Conservation (phyloP, 225 moss, liverwort and hornwort genomes). For the Lunularia cruciata region DNA sequence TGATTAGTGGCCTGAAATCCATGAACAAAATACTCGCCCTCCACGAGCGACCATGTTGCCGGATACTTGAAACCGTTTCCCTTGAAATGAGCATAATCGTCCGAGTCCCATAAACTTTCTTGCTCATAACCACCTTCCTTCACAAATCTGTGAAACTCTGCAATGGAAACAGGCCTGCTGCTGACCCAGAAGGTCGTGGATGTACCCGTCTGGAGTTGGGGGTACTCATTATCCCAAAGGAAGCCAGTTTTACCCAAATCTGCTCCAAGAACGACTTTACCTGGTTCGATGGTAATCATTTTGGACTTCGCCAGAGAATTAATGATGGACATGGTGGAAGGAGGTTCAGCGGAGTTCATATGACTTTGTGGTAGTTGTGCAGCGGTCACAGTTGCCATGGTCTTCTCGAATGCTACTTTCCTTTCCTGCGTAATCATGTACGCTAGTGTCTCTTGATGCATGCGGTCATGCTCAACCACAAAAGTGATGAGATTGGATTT, state of each 20-base stretch:
- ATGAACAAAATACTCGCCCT: conserved; percentile 64
- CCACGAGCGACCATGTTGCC: conserved; percentile 73
- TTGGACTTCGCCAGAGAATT: conserved; percentile 18
- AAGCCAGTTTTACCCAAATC: conserved; percentile 43
- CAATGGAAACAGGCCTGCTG: conserved; percentile 52
- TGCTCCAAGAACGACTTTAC: conserved; percentile 47
- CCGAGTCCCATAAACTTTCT: conserved; percentile 51
- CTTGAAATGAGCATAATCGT: conserved; percentile 55
- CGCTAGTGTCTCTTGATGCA: conserved; percentile 76
- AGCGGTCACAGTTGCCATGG: conserved; percentile 17
- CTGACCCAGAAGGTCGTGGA: conserved; percentile 44
- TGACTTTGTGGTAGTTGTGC: neutral
- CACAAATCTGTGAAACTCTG: conserved; percentile 58
- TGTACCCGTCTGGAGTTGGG: conserved; percentile 28
- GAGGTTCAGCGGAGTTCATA: neutral
- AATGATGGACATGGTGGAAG: conserved; percentile 3
- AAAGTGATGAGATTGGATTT: conserved; percentile 35
- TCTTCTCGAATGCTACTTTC: conserved; percentile 57
- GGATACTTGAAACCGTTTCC: conserved; percentile 47
- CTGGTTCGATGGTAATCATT: conserved; percentile 52
- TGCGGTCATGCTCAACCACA: conserved; percentile 71
- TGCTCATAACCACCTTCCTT: conserved; percentile 58
- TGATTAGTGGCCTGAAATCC: conserved; percentile 42
- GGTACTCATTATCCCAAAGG: conserved; percentile 91
- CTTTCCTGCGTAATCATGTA: conserved; percentile 79